Percentiles rank a stretch among this genome's conserved stretches.
Evolutionary conservation across 2,329 filamentous ascomycete genomes (phyloP).

Genomic region (Scleromitrula shiraiana): DNA sequence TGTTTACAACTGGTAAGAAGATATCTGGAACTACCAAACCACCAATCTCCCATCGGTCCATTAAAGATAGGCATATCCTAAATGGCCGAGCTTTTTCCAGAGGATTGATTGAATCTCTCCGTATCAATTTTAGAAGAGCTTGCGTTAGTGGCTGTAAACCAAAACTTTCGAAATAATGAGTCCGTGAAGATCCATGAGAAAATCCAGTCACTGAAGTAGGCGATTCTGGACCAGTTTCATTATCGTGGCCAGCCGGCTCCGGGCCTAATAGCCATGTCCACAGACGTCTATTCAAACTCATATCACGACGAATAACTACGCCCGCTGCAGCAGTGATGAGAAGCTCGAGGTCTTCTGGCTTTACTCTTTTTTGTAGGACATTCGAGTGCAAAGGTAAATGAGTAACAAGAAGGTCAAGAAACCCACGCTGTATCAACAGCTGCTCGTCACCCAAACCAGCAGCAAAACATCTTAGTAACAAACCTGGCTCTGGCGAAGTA

Average conservation of each 20-base stretch:
- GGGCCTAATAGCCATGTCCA: constrained; percentile 95
- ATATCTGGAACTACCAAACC: constrained; percentile 80
- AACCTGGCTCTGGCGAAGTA: constrained; percentile 80
- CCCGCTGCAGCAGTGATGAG: constrained; percentile 76
- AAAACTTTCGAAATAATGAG: constrained; percentile 75
- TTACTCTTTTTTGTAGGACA: constrained; percentile 69
- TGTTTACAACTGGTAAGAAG: constrained; percentile 78
- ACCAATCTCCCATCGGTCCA: constrained; percentile 98
- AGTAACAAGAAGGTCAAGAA: constrained; percentile 83
- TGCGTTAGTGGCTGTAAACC: constrained; percentile 67
- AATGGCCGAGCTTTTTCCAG: constrained; percentile 75
- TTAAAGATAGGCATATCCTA: constrained; percentile 84
- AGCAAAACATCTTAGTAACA: constrained; percentile 85
- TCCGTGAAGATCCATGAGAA: constrained; percentile 40
- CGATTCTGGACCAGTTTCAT: constrained; percentile 40
- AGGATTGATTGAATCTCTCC: constrained; percentile 42
- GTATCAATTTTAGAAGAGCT: constrained; percentile 72
- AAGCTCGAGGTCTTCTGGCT: constrained; percentile 67
- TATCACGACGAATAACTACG: constrained; percentile 83
- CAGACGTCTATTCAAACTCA: constrained; percentile 91
- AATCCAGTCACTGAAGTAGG: constrained; percentile 29
- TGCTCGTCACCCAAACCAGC: constrained; percentile 84
- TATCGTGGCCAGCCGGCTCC: constrained; percentile 43
- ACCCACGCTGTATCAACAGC: constrained; percentile 85
- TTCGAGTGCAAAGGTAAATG: constrained; percentile 79